A percentile compares a stretch with the other conserved stretches of the same genome.
Conservation (phyloP, 2,329 filamentous ascomycete species). For the Mariannaea elegans region DNA sequence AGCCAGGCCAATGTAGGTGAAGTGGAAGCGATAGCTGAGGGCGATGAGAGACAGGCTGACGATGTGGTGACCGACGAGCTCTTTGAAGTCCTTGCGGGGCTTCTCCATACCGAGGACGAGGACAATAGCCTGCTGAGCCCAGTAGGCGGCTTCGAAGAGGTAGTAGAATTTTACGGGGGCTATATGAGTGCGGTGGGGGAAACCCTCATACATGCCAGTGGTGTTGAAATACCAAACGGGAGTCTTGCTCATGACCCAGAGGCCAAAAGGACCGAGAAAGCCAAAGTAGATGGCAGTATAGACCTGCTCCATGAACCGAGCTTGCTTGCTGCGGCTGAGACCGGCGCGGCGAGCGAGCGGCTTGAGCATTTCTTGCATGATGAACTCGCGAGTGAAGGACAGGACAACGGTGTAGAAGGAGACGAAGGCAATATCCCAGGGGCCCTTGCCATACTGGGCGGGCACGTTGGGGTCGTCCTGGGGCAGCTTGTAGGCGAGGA, state of each 20-base stretch:
- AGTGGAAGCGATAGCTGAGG: conserved; percentile 94
- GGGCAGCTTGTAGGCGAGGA: conserved; percentile 85
- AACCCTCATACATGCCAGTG: conserved; percentile 86
- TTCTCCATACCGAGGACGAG: conserved; percentile 88
- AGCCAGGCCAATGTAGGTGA: conserved; percentile 91
- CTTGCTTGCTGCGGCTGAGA: conserved; percentile 81
- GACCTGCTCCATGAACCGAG: conserved; percentile 94
- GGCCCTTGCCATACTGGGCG: conserved; percentile 87
- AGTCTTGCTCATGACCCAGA: conserved; percentile 92
- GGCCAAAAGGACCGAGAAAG: conserved; percentile 80
- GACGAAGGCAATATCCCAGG: conserved; percentile 86
- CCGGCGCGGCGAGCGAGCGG: conserved; percentile 77
- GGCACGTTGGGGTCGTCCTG: conserved; percentile 52
- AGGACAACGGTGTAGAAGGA: conserved; percentile 89
- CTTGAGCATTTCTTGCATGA: conserved; percentile 89
- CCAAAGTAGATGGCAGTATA: conserved; percentile 94
- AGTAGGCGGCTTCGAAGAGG: conserved; percentile 92
- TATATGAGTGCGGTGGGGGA: conserved; percentile 84
- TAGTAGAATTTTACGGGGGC: conserved; percentile 94
- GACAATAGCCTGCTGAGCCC: conserved; percentile 93
- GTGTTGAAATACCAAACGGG: conserved; percentile 98
- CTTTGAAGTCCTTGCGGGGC: conserved; percentile 93
- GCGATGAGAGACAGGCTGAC: conserved; percentile 86
- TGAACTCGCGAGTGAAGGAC: conserved; percentile 92
- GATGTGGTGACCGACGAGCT: conserved; percentile 90